Percentiles rank a stretch among this genome's conserved stretches.
These are phyloP conservation scores for Cercospora zeina DNA, from an alignment of 2,329 filamentous ascomycete genomes.

Conservation along the genomic window DNA sequence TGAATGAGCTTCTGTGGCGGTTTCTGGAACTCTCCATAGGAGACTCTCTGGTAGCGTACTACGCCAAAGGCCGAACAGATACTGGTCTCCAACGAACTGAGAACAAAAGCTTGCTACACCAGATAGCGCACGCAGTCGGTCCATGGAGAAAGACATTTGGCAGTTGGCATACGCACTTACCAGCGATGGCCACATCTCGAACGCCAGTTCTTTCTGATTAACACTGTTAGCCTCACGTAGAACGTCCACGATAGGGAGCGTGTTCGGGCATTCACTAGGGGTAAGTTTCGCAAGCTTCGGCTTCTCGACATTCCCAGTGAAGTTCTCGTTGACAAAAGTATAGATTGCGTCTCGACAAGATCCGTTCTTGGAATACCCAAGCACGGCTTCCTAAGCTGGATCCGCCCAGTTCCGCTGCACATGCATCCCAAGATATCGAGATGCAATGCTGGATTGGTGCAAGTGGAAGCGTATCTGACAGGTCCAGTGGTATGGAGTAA, in stretches of 20 bases:
- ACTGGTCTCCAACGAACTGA: not conserved
- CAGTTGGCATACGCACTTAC: not conserved
- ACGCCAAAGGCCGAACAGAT: slow-evolving; percentile 1
- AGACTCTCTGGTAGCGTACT: not conserved
- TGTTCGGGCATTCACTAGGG: slow-evolving; percentile 7
- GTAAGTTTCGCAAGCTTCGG: slow-evolving; percentile 13
- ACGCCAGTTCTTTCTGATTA: not conserved
- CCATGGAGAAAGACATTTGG: not conserved
- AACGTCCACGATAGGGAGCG: slow-evolving; percentile 3
- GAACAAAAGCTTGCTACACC: not conserved
- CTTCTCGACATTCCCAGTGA: slow-evolving; percentile 13
- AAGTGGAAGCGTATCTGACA: not conserved
- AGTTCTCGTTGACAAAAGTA: slow-evolving; percentile 13
- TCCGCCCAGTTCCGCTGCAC: not conserved
- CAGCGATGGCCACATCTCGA: slow-evolving; percentile 1
- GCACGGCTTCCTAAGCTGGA: slow-evolving; percentile 6
- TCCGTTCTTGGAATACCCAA: slow-evolving; percentile 18
- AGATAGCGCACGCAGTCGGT: not conserved
- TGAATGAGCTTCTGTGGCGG: not conserved
- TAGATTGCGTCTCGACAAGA: slow-evolving; percentile 9
- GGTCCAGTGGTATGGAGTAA: not conserved
- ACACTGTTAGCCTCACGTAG: not conserved
- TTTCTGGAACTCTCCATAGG: not conserved
- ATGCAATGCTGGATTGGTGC: not conserved
- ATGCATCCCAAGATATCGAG: not conserved